A percentile compares a stretch with the other conserved stretches of the same genome.
These are phyloP conservation scores for Termitomyces sp. DNA, from an alignment of 768 basidiomycete genomes.

Conservation along the genomic window DNA sequence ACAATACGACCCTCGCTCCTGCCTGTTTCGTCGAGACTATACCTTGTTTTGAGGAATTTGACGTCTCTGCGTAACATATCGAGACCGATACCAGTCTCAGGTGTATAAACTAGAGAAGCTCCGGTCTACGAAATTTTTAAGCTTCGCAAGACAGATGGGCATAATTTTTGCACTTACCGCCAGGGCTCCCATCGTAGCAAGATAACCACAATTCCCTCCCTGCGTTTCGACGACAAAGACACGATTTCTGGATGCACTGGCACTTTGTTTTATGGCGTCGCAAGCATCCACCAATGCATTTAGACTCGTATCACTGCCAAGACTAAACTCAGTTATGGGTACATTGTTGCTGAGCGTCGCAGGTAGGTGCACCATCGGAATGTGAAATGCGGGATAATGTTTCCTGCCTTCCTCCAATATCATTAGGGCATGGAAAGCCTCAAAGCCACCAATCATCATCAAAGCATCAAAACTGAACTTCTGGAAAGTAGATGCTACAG, in stretches of 20 bases:
- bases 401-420: constrained; percentile 76
- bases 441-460: constrained; percentile 93
- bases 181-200: constrained; percentile 92
- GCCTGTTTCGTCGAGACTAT: constrained; percentile 80
- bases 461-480: constrained; percentile 72
- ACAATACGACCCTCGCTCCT: constrained; percentile 91
- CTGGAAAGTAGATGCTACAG: constrained; percentile 89
- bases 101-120: constrained; percentile 90
- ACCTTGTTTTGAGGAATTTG: constrained; percentile 81
- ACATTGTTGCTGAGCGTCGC: constrained; percentile 99
- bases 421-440: constrained; percentile 79
- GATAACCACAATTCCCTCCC: constrained; percentile 93
- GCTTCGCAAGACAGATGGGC: not conserved
- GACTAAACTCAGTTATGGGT: constrained; percentile 91
- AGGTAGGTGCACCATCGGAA: constrained; percentile 94
- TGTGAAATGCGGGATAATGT: constrained; percentile 86
- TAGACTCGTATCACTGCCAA: constrained; percentile 96
- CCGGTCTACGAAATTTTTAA: constrained; percentile 55
- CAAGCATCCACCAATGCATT: constrained; percentile 97
- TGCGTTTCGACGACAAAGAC: constrained; percentile 99
- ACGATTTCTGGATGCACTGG: constrained; percentile 89
- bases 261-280: constrained; percentile 98
- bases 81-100: constrained; percentile 84
- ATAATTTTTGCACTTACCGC: constrained; percentile 54
- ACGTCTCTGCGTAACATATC: constrained; percentile 81